Percentiles rank a stretch among this genome's conserved stretches.
Conservation (phyloP, 2,329 filamentous ascomycete genomes). For the Podosphaera fusca region DNA sequence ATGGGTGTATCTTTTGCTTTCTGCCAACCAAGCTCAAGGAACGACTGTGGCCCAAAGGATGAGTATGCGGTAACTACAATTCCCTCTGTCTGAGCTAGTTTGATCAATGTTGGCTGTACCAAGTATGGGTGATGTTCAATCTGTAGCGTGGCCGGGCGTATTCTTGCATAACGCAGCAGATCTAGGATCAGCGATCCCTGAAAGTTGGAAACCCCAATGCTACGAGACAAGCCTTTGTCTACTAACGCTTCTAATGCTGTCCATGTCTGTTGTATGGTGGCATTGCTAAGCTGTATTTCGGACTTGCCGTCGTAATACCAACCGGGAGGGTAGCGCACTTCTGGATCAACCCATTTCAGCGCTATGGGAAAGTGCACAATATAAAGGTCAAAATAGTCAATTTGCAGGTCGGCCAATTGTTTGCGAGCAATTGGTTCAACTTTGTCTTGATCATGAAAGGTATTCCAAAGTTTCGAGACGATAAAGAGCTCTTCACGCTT, state of each 20-base stretch:
- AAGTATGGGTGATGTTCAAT: slow-evolving; percentile 84
- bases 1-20: slow-evolving; percentile 39
- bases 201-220: slow-evolving; percentile 71
- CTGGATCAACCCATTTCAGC: slow-evolving; percentile 64
- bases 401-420: slow-evolving; percentile 59
- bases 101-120: slow-evolving; percentile 47
- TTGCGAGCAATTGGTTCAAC: slow-evolving; percentile 54
- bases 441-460: slow-evolving; percentile 60
- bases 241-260: slow-evolving; percentile 56
- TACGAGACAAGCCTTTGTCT: slow-evolving; percentile 40
- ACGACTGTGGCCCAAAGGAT: slow-evolving; percentile 58
- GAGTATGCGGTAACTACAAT: slow-evolving; percentile 66
- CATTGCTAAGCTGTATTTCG: slow-evolving; percentile 39
- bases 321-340: slow-evolving; percentile 55
- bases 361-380: slow-evolving; percentile 76
- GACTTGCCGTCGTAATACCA: slow-evolving; percentile 44
- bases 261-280: slow-evolving; percentile 64
- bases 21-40: slow-evolving; percentile 55
- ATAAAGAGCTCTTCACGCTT: slow-evolving; percentile 78
- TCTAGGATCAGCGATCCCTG: slow-evolving; percentile 57
- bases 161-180: slow-evolving; percentile 52
- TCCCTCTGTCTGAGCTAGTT: slow-evolving; percentile 43
- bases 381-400: slow-evolving; percentile 82
- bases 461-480: slow-evolving; percentile 83
- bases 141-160: slow-evolving; percentile 56